Percentiles rank a stretch among this genome's conserved stretches.
These are phyloP conservation scores for Mortierella claussenii DNA, from an alignment of 192 early-diverging fungal species.

Conservation along the genomic window DNA sequence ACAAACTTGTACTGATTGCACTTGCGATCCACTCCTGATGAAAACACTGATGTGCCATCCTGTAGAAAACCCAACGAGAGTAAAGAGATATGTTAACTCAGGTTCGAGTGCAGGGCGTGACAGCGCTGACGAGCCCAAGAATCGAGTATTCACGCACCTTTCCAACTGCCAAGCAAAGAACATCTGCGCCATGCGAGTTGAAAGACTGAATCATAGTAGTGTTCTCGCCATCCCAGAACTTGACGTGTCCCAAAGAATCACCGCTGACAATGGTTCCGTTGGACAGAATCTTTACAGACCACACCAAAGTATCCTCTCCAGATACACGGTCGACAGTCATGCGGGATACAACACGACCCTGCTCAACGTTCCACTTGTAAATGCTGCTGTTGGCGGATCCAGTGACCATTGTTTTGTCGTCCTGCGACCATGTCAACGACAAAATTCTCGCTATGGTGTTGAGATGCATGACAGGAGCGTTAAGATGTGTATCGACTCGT, in stretches of 20 bases:
- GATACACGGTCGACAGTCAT: conserved; percentile 82
- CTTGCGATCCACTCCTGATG: conserved; percentile 92
- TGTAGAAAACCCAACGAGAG: background rate
- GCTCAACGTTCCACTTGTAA: conserved; percentile 72
- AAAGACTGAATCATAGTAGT: conserved; percentile 77
- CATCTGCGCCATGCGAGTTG: conserved; percentile 85
- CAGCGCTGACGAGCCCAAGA: background rate
- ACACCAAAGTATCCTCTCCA: conserved; percentile 87
- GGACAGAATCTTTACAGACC: conserved; percentile 76
- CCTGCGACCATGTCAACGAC: conserved; percentile 86
- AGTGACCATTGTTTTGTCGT: conserved; percentile 75
- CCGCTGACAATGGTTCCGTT: conserved; percentile 87
- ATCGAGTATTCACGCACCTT: conserved; percentile 42
- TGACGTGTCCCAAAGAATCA: conserved; percentile 90
- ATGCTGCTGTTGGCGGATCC: conserved; percentile 88
- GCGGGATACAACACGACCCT: conserved; percentile 60
- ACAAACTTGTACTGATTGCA: conserved; percentile 74
- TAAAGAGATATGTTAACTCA: too few species aligned
- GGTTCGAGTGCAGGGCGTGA: too few species aligned
- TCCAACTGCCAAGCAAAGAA: conserved; percentile 82
- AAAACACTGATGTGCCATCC: conserved; percentile 80
- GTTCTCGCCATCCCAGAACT: conserved; percentile 85
- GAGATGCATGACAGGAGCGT: background rate
- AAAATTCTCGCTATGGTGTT: conserved; percentile 71
- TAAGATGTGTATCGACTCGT: background rate